Evolutionary conservation across 2,329 filamentous ascomycete genomes (phyloP).

Genomic region (Aspergillus sp.): DNA sequence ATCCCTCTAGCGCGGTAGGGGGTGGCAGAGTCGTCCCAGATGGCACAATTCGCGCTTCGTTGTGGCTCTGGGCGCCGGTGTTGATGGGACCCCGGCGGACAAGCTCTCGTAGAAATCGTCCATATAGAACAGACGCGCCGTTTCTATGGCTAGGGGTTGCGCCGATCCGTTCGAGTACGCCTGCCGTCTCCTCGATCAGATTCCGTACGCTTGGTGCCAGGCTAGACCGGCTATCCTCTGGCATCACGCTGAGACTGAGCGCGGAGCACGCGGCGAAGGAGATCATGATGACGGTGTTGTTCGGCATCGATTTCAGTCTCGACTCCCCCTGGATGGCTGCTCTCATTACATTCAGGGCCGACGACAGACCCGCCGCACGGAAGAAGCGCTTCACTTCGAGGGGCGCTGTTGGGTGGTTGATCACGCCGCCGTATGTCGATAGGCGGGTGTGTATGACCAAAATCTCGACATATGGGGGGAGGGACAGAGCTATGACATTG

Average conservation of each 20-base stretch:
- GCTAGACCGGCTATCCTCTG: slow-evolving; percentile 54
- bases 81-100: slow-evolving; percentile 38
- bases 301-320: slow-evolving; percentile 71
- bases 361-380: slow-evolving; percentile 68
- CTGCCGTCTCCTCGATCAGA: slow-evolving; percentile 67
- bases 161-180: slow-evolving; percentile 68
- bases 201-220: slow-evolving; percentile 63
- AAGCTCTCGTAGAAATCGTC: slow-evolving; percentile 54
- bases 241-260: slow-evolving; percentile 61
- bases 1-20: slow-evolving; percentile 13
- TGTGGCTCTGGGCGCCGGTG: slow-evolving; percentile 12
- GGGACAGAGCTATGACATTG: slow-evolving; percentile 43
- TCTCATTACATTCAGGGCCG: slow-evolving; percentile 71
- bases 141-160: slow-evolving; percentile 65
- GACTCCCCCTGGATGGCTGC: slow-evolving; percentile 70
- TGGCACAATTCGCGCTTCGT: slow-evolving; percentile 9
- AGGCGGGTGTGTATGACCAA: slow-evolving; percentile 70
- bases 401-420: slow-evolving; percentile 71
- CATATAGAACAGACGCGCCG: slow-evolving; percentile 63
- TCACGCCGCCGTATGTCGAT: slow-evolving; percentile 72
- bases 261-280: slow-evolving; percentile 71
- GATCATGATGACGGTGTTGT: slow-evolving; percentile 77
- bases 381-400: slow-evolving; percentile 71
- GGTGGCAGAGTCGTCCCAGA: slow-evolving; percentile 14
- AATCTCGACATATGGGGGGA: slow-evolving; percentile 74